A percentile compares a stretch with the other conserved stretches of the same genome.
Evolutionary conservation across 495 filamentous ascomycete genomes (phyloP).

Genomic region (Rhypophila decipiens): DNA sequence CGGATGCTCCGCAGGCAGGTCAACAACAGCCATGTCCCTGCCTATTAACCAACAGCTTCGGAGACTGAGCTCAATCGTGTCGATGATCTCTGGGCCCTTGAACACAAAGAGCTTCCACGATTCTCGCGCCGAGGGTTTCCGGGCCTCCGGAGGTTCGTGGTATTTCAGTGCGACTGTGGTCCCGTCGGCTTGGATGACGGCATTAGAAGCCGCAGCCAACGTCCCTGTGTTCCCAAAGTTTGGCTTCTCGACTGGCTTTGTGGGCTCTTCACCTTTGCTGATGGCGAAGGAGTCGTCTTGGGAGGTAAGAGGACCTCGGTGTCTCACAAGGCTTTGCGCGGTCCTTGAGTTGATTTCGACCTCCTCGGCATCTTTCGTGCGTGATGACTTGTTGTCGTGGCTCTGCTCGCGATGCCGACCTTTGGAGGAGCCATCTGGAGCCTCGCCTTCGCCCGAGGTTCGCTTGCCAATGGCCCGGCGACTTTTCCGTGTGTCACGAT

Average conservation of each 20-base stretch:
- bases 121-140: constrained; percentile 72
- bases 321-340: constrained; percentile 26
- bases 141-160: constrained; percentile 87
- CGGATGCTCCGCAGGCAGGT: constrained; percentile 80
- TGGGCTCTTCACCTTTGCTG: constrained; percentile 42
- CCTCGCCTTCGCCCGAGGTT: too few species aligned
- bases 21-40: constrained; percentile 69
- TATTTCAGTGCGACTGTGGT: constrained; percentile 80
- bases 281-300: constrained; percentile 62
- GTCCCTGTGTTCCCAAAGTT: constrained; percentile 78
- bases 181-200: constrained; percentile 61
- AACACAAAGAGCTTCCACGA: constrained; percentile 91
- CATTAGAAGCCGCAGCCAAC: constrained; percentile 84
- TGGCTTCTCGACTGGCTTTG: constrained; percentile 73
- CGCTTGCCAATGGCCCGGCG: too few species aligned
- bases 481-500: too few species aligned
- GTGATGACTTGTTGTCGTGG: neutral
- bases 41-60: constrained; percentile 90
- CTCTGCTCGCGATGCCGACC: neutral
- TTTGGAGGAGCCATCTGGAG: too few species aligned
- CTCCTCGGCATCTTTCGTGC: neutral
- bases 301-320: constrained; percentile 58
- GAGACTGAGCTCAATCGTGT: constrained; percentile 66
- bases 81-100: constrained; percentile 72
- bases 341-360: constrained; percentile 12